A percentile compares a stretch with the other conserved stretches of the same genome.
Conservation (phyloP, 192 early-diverging fungal species). For the Coemansia guatemalensis region DNA sequence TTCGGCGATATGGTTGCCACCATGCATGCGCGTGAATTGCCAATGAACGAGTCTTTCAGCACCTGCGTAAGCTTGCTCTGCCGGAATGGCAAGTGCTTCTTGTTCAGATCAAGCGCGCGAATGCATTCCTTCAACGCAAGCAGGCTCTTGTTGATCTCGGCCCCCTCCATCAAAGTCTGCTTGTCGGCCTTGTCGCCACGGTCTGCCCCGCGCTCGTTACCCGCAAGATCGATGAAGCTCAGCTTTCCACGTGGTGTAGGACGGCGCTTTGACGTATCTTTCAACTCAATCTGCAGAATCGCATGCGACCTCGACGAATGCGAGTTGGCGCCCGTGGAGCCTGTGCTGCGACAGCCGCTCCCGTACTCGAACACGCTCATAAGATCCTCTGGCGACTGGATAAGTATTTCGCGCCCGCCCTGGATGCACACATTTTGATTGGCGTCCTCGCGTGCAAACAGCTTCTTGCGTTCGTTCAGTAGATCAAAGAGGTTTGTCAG, state of each 20-base stretch:
- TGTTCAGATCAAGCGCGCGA: slow-evolving; percentile 92
- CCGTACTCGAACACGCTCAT: slow-evolving; percentile 95
- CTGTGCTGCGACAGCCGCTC: slow-evolving; percentile 87
- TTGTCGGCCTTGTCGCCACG: slow-evolving; percentile 85
- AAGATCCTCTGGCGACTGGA: slow-evolving; percentile 80
- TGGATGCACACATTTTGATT: slow-evolving; percentile 90
- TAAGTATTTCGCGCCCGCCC: slow-evolving; percentile 86
- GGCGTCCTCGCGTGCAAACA: slow-evolving; percentile 97
- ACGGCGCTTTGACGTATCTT: slow-evolving; percentile 59
- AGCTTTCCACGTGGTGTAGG: slow-evolving; percentile 80
- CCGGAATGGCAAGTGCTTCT: slow-evolving; percentile 95
- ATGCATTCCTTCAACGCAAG: slow-evolving; percentile 98
- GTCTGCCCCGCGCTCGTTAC: slow-evolving; percentile 97
- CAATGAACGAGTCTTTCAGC: slow-evolving; percentile 97
- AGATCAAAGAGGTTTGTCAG: slow-evolving; percentile 94
- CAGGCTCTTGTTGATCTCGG: slow-evolving; percentile 99
- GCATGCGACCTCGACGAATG: slow-evolving; percentile 98
- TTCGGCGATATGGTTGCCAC: slow-evolving; percentile 97
- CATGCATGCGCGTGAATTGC: slow-evolving; percentile 98
- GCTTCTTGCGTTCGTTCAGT: slow-evolving; percentile 82
- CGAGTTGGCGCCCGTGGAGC: slow-evolving; percentile 89
- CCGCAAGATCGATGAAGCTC: slow-evolving; percentile 97
- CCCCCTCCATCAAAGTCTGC: slow-evolving; percentile 97
- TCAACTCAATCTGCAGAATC: slow-evolving; percentile 90
- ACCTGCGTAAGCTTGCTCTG: slow-evolving; percentile 98